Base-by-base conservation (phyloP, 768 basidiomycete species). In the Macrocybe gigantea region DNA sequence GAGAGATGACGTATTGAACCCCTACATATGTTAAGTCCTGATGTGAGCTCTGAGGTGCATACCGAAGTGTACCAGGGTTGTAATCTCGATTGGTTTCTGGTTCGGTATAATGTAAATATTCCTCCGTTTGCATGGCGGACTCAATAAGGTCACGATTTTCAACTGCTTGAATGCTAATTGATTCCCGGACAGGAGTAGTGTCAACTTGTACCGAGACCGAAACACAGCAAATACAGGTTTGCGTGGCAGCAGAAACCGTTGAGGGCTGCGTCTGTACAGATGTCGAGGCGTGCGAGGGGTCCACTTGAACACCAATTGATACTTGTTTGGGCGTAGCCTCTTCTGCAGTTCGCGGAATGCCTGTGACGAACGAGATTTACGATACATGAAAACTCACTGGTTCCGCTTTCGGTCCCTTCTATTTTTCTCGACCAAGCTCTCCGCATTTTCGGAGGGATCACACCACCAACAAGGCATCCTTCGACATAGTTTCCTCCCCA, bases 391-490 rank as follows among this genome's bases (percentile, higher is more conserved):
- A 15, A 36, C 30, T 12, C 13, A 34, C 7, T 22, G 22, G 22
- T 22, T 22, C 22, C 22, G 22, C 22, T 22, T 22, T 22, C 22
- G 22, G 22, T 22, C 22, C 22, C 22, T 22, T 79, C 74, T 43
- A 59, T 49, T 57, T 70, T 73, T 58, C 66, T 80, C 38, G 66
- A 69, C 80, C 82, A 83, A 29, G 75, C 73, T 57, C 78, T 73
- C 43, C 81, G 71, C 78, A 83, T 77, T 66, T 82, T 83, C 15
- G 82, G 82, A 38, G 81, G 81, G 30, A 83, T 68, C 48, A 64
- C 64, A 48, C 70, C 65, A 38, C 64, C 61, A 33, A 56, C 42
- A 7, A 58, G 57, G 58, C 22, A 22, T 22, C 22, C 22, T 22
- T 22, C 22, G 22, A 22, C 22, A 22, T 44, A 58, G 42, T 47